Evolutionary conservation across 495 filamentous ascomycete species (phyloP), one percentile per base, ranked within the genome.

Genomic region (Ascobolus immersus): DNA sequence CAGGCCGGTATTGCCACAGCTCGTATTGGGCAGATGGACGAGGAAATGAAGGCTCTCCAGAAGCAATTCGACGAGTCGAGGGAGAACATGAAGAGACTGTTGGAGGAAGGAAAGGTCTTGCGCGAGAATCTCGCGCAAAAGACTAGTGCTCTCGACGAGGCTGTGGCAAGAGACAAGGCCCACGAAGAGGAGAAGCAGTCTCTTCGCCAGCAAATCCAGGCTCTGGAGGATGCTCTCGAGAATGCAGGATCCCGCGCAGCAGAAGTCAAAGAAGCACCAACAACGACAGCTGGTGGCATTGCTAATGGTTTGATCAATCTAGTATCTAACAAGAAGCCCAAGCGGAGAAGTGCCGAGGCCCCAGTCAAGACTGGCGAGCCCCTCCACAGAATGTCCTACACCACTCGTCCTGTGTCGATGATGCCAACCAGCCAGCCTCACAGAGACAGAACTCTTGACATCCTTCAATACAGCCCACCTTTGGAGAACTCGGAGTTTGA

Each of bases 251-350:
- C 58, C 59, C 29, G 79, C 91, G n/a, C n/a, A n/a, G n/a, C n/a
- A n/a, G n/a, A n/a, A n/a, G n/a, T n/a, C n/a, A 33, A 61, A 91
- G 43, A 76, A 89, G 55, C 80, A 91, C 45, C 72, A 89, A 42
- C 61, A 91, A 28, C n/a, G n/a, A n/a, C n/a, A n/a, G 81, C 91
- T 49, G 41, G 77, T 40, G 77, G 80, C 15, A 64, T 71, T 37
- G 57, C 66, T 2, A 73, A 61, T 36, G 79, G 80, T 33, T 64
- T 99, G 34, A 93, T 99, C 59, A 94, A 94, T 49, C 59, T 99
- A 29, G 86, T 99, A 11, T 78, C 82, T 9, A 77, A 79, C 14
- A 99, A 94, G 67, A 93, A 91, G 60, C 80, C 84, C 21, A 92
- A 94, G 60, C 58, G 86, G 48, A 67, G 89, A 30, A 94, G 86